These are phyloP conservation scores for Claviceps sp. DNA, from an alignment of 2,329 filamentous ascomycete species.

Conservation along the genomic window DNA sequence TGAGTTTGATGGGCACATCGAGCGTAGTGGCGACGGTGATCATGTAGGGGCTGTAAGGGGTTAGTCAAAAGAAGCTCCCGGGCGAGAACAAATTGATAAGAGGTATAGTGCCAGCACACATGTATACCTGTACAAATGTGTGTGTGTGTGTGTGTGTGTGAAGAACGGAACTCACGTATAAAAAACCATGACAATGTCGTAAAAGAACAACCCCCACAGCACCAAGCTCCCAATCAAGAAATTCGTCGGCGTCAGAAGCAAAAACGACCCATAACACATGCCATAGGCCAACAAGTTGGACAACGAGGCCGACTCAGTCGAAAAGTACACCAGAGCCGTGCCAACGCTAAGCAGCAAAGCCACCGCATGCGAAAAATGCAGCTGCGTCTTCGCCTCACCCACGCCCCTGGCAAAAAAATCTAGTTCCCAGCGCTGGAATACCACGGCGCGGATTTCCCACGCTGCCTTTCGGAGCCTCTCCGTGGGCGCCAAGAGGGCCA, in stretches of 20 bases:
- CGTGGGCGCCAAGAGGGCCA: slow-evolving; percentile 21
- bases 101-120: too few relatives aligned
- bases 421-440: slow-evolving; percentile 39
- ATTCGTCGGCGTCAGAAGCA: slow-evolving; percentile 78
- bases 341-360: slow-evolving; percentile 40
- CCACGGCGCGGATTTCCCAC: slow-evolving; percentile 38
- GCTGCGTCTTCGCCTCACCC: slow-evolving; percentile 29
- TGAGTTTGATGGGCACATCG: slow-evolving; percentile 85
- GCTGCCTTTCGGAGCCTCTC: slow-evolving; percentile 11
- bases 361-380: slow-evolving; percentile 44
- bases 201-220: slow-evolving; percentile 71
- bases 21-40: slow-evolving; percentile 76
- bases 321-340: slow-evolving; percentile 51
- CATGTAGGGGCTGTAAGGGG: slow-evolving; percentile 53
- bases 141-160: too few relatives aligned
- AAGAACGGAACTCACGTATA: slow-evolving; percentile 50
- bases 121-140: too few relatives aligned
- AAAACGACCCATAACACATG: slow-evolving; percentile 71
- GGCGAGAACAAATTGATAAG: too few relatives aligned
- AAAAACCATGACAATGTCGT: slow-evolving; percentile 89
- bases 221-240: slow-evolving; percentile 72
- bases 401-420: slow-evolving; percentile 38
- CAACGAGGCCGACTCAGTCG: slow-evolving; percentile 43
- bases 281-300: slow-evolving; percentile 81
- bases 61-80: neutral